phyloP scores from a whole-genome alignment of 306 rosid species.

The Trifolium repens region DNA sequence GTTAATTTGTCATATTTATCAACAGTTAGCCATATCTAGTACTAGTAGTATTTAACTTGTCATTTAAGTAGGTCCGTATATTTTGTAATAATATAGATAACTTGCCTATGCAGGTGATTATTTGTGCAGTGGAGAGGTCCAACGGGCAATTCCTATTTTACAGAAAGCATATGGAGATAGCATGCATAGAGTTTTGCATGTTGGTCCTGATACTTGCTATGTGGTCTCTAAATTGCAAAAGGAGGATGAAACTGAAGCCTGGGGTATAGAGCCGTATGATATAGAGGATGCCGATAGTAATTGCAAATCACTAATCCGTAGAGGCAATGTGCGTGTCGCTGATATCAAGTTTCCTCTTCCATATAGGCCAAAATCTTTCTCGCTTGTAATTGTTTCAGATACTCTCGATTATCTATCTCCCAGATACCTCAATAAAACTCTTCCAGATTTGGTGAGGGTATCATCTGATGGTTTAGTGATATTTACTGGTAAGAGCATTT shows the following conservation, averaged over 20 bases:
- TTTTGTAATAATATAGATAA: conserved; percentile 17
- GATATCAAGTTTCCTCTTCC: conserved; percentile 80
- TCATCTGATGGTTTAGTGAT: conserved; percentile 64
- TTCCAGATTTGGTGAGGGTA: conserved; percentile 74
- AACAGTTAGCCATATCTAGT: not conserved
- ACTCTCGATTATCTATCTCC: conserved; percentile 77
- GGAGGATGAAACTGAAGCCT: conserved; percentile 78
- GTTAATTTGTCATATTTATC: not conserved
- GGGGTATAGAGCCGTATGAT: conserved; percentile 84
- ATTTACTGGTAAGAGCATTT: conserved; percentile 57
- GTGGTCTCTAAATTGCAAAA: conserved; percentile 62
- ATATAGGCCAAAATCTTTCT: conserved; percentile 71
- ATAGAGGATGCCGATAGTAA: conserved; percentile 65
- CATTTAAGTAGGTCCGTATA: conserved; percentile 15
- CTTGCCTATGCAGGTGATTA: conserved; percentile 60
- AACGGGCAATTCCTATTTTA: conserved; percentile 58
- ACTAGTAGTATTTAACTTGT: not conserved
- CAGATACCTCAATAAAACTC: conserved; percentile 76
- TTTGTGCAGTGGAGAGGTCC: conserved; percentile 70
- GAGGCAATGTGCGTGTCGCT: conserved; percentile 66
- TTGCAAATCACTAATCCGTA: conserved; percentile 66
- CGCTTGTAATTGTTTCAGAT: conserved; percentile 72
- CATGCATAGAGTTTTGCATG: conserved; percentile 74
- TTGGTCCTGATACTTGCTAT: conserved; percentile 68
- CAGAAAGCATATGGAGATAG: conserved; percentile 65